Evolutionary conservation across 2,329 filamentous ascomycete genomes (phyloP).

Genomic region (Penicillium sp.): DNA sequence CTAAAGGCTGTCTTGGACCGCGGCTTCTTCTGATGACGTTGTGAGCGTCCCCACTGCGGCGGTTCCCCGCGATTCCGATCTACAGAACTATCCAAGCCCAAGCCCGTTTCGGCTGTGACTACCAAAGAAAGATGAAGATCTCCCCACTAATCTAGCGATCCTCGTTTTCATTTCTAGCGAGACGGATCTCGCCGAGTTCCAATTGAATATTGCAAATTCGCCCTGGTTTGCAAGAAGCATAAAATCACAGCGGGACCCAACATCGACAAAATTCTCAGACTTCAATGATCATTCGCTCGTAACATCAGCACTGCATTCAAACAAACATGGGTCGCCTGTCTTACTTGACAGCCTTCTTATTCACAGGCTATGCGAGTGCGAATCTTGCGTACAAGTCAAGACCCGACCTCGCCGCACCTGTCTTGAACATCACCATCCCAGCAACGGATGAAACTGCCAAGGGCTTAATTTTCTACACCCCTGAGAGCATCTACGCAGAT

Average conservation of each 20-base stretch:
- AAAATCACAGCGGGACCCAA: neutral
- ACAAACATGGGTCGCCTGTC: neutral
- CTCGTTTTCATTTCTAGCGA: neutral
- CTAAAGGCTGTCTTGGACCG: neutral
- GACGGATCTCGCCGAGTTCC: slow-evolving; percentile 8
- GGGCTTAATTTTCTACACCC: slow-evolving; percentile 14
- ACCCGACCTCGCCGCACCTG: slow-evolving; percentile 10
- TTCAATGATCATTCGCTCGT: neutral
- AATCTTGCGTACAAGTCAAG: slow-evolving; percentile 13
- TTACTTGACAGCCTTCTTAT: neutral
- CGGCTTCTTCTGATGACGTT: neutral
- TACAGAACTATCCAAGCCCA: neutral
- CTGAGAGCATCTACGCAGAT: slow-evolving; percentile 10
- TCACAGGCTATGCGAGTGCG: slow-evolving; percentile 3
- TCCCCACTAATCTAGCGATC: neutral
- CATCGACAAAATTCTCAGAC: neutral
- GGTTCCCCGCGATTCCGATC: neutral
- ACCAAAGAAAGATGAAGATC: slow-evolving; percentile 14
- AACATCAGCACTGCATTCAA: neutral
- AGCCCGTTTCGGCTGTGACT: slow-evolving; percentile 4
- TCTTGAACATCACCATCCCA: slow-evolving; percentile 12
- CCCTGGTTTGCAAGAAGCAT: neutral
- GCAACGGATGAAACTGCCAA: slow-evolving; percentile 7
- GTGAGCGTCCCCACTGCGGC: neutral
- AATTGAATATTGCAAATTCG: neutral